Evolutionary conservation across 129 eudicot genomes (phyloP), one percentile per base, ranked within the genome.

Genomic region (Artemisia argyi): DNA sequence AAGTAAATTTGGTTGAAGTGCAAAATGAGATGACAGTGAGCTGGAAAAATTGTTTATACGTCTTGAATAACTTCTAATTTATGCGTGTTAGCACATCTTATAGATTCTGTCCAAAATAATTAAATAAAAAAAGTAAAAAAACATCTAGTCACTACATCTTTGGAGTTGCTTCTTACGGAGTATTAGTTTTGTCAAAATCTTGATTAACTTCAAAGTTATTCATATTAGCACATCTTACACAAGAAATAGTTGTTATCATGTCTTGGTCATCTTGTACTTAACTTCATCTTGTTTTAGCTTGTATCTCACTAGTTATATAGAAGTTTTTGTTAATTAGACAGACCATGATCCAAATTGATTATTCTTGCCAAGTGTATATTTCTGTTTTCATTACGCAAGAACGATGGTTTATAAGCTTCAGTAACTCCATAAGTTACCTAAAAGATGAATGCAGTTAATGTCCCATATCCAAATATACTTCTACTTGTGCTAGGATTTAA

Each of bases 151-250:
- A 22, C 16, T 73, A 50, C 35, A 53, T 73, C 10, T 20, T 20
- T 65, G 26, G 73, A 55, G 73, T 54, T 5, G 63, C 48, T 65
- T 52, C 51, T 6, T 47, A 67, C 9, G n/a, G n/a, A n/a, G n/a
- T n/a, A n/a, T n/a, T n/a, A 66, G 66, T 7, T 67, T 12, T 30
- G 73, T 56, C 60, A n/a, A 75, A 75, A 48, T 76, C 13, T 46
- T 67, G 61, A 39, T 66, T 76, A 18, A 57, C 67, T 58, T 58
- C 51, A 28, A 67, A 57, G 61, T 76, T 47, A 46, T 59, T 56
- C 66, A 56, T 66, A 26, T 61, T 55, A 69, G 60, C 74, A 61
- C 60, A 15, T 53, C 53, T 4, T 13, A 30, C 20, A 61, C 81
- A 52, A 54, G 35, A 70, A 52, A 42, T 24, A 10, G 16, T 58